phyloP scores from a whole-genome alignment of 306 rosid species.

The Cucumis melo region DNA sequence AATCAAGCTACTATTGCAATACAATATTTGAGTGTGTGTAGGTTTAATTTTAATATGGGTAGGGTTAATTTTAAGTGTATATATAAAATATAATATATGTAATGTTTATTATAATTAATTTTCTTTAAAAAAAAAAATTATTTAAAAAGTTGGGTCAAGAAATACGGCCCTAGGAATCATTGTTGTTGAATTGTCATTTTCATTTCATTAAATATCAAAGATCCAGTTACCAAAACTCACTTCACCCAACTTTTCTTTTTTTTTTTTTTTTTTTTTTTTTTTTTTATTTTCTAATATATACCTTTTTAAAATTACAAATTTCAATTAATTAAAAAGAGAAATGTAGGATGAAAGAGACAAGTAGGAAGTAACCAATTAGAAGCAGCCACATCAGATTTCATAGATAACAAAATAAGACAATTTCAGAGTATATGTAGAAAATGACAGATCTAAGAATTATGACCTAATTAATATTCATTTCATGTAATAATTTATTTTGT shows the following conservation, averaged over 20 bases:
- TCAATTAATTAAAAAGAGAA: background rate
- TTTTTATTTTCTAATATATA: too few species aligned
- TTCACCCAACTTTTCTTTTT: background rate
- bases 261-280: background rate
- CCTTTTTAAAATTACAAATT: background rate
- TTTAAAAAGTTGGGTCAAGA: background rate
- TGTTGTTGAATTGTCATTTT: slow-evolving; percentile 11
- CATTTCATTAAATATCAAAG: slow-evolving; percentile 9
- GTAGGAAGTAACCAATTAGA: background rate
- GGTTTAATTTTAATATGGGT: background rate
- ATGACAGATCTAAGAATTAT: background rate
- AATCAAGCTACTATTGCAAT: background rate
- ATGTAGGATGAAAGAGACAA: background rate
- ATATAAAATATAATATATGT: too few species aligned
- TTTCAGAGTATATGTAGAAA: slow-evolving; percentile 4
- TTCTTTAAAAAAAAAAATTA: too few species aligned
- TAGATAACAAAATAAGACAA: slow-evolving; percentile 1
- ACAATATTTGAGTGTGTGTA: background rate
- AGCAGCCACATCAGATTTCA: slow-evolving; percentile 1
- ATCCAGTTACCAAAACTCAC: slow-evolving; percentile 5
- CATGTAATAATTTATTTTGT: background rate
- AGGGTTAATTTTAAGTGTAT: background rate
- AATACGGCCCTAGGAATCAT: background rate
- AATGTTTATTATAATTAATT: too few species aligned
- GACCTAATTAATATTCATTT: background rate